Conservation (phyloP, 2,329 filamentous ascomycete genomes). For the Zasmidium cellare region DNA sequence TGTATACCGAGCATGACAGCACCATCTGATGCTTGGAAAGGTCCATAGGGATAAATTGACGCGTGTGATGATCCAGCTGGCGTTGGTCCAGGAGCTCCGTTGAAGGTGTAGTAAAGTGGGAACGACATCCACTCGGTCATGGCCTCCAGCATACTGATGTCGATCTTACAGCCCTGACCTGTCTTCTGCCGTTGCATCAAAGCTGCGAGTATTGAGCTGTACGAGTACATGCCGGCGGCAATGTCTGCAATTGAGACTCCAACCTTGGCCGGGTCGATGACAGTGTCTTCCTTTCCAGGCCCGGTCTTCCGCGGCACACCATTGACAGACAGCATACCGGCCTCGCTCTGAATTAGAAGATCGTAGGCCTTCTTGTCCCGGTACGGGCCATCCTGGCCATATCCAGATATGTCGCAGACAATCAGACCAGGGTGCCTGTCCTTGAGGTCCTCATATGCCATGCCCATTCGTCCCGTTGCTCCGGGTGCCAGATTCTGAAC, state of each 20-base stretch:
- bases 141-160: constrained; percentile 60
- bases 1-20: constrained; percentile 60
- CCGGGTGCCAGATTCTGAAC: constrained; percentile 96
- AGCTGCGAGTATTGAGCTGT: constrained; percentile 91
- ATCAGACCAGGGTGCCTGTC: constrained; percentile 80
- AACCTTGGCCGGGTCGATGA: constrained; percentile 74
- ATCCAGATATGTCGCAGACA: constrained; percentile 94
- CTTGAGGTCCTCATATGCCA: constrained; percentile 79
- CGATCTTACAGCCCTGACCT: constrained; percentile 51
- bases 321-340: constrained; percentile 60
- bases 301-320: constrained; percentile 57
- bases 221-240: constrained; percentile 90
- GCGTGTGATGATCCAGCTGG: constrained; percentile 56
- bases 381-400: constrained; percentile 92
- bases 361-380: constrained; percentile 90
- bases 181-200: constrained; percentile 62
- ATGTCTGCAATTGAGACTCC: constrained; percentile 94
- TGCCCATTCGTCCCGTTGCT: constrained; percentile 81
- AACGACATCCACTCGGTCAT: constrained; percentile 63
- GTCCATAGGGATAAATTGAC: constrained; percentile 58
- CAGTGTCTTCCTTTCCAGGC: constrained; percentile 51
- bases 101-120: constrained; percentile 65
- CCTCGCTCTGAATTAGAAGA: constrained; percentile 88
- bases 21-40: constrained; percentile 49
- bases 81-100: constrained; percentile 45